These are phyloP conservation scores for Fistulinella cinereoalba DNA, from an alignment of 1,284 basidiomycete species.

Conservation along the genomic window DNA sequence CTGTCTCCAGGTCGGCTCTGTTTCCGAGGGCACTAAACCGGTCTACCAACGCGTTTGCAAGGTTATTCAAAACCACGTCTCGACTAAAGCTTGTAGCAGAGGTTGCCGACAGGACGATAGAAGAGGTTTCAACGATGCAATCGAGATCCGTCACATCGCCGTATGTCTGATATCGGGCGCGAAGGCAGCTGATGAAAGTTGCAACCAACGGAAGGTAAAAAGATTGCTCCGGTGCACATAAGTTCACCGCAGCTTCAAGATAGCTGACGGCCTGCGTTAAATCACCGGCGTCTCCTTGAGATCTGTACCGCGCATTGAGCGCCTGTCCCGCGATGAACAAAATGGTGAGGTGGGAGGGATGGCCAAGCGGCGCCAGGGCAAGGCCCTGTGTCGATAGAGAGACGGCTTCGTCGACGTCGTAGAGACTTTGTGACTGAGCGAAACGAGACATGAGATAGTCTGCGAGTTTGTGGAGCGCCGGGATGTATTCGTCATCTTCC, in stretches of 20 bases:
- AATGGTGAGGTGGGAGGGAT: slow-evolving; percentile 8
- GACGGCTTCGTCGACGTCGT: slow-evolving; percentile 26
- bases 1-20: slow-evolving; percentile 19
- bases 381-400: slow-evolving; percentile 6
- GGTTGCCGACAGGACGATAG: slow-evolving; percentile 10
- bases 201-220: slow-evolving; percentile 16
- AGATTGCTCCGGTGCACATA: slow-evolving; percentile 11
- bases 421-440: slow-evolving; percentile 1
- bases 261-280: slow-evolving; percentile 17
- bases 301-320: slow-evolving; percentile 21
- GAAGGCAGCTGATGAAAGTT: slow-evolving; percentile 20
- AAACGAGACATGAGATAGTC: slow-evolving; percentile 18
- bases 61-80: slow-evolving; percentile 25
- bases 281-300: slow-evolving; percentile 13
- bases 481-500: no score
- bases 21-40: slow-evolving; percentile 19
- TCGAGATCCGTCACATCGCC: slow-evolving; percentile 24
- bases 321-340: slow-evolving; percentile 10
- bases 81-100: slow-evolving; percentile 9
- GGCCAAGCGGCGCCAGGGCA: slow-evolving; percentile 5
- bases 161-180: slow-evolving; percentile 12
- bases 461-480: slow-evolving; percentile 10
- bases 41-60: slow-evolving; percentile 15
- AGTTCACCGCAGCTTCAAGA: slow-evolving; percentile 12
- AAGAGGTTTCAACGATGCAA: slow-evolving; percentile 13